A percentile compares a stretch with the other conserved stretches of the same genome.
phyloP scores from a whole-genome alignment of 164 flowering plant genomes.

The Berberis vulgaris region DNA sequence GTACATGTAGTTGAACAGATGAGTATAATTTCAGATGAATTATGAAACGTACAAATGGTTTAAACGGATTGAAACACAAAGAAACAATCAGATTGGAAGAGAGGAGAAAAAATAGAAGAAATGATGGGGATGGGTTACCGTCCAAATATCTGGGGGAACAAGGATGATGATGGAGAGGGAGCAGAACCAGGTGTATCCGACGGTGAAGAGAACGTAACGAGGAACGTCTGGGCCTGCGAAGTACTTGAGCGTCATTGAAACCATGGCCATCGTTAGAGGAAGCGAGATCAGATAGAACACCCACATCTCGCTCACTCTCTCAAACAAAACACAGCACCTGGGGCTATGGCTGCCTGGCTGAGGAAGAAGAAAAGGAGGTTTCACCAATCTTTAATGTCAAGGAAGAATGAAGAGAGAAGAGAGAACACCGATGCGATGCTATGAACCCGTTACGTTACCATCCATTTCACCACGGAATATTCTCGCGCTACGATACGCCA shows the following conservation, averaged over 20 bases:
- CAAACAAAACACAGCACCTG: not conserved
- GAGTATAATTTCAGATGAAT: too few relatives aligned
- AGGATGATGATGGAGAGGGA: slow-evolving; percentile 94
- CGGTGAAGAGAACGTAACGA: slow-evolving; percentile 81
- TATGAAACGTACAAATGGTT: too few relatives aligned
- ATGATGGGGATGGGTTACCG: slow-evolving; percentile 29
- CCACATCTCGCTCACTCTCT: slow-evolving; percentile 57
- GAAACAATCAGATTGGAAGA: not conserved
- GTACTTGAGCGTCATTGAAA: slow-evolving; percentile 62
- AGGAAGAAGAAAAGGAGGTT: not conserved
- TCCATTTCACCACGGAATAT: too few relatives aligned
- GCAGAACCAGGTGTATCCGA: slow-evolving; percentile 98
- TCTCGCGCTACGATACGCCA: too few relatives aligned
- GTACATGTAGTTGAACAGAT: too few relatives aligned
- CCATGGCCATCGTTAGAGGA: slow-evolving; percentile 90
- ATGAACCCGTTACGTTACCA: not conserved
- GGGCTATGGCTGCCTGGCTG: not conserved
- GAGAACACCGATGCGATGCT: too few relatives aligned
- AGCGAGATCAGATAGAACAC: slow-evolving; percentile 90
- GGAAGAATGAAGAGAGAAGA: not conserved
- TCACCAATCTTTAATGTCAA: not conserved
- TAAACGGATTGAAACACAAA: not conserved
- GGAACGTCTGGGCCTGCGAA: slow-evolving; percentile 92
- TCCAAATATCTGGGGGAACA: slow-evolving; percentile 98
- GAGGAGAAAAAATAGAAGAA: not conserved